A percentile compares a stretch with the other conserved stretches of the same genome.
These are phyloP conservation scores for Microbotryum silenes-acaulis DNA, from an alignment of 1,284 basidiomycete genomes.

Conservation along the genomic window DNA sequence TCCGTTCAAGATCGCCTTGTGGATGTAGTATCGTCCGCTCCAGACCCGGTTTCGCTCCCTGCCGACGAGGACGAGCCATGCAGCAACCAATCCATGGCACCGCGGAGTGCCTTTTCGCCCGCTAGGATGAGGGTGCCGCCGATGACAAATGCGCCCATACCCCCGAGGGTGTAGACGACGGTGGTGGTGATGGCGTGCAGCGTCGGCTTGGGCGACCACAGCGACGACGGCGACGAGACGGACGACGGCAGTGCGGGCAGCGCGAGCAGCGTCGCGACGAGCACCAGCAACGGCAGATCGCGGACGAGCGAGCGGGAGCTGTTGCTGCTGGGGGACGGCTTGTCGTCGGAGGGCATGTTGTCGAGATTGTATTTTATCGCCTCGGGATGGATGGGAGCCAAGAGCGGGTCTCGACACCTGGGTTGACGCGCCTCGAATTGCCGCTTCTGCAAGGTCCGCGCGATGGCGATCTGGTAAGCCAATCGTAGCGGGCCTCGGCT, in stretches of 20 bases:
- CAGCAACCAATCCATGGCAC: background rate
- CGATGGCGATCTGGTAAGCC: background rate
- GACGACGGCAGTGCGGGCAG: slow-evolving; percentile 5
- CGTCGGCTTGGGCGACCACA: no score
- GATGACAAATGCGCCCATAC: slow-evolving; percentile 8
- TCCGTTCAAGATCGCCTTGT: no score
- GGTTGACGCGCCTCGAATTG: background rate
- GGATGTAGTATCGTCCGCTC: no score
- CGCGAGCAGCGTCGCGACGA: background rate
- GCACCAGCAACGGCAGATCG: slow-evolving; percentile 5
- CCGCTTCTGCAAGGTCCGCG: no score
- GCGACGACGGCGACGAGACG: background rate
- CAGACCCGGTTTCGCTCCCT: no score
- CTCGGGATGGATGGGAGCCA: background rate
- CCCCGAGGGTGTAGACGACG: background rate
- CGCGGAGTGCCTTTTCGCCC: slow-evolving; percentile 2
- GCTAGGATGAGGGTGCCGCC: slow-evolving; percentile 4
- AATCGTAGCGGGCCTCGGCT: background rate
- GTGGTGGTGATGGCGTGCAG: slow-evolving; percentile 1
- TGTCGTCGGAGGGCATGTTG: background rate
- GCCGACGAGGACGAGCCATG: no score
- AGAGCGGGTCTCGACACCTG: background rate
- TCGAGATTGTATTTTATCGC: background rate
- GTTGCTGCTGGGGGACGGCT: background rate
- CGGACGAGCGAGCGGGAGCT: background rate